Conservation (phyloP, 2,329 filamentous ascomycete species). For the Trichoderma lentiforme region DNA sequence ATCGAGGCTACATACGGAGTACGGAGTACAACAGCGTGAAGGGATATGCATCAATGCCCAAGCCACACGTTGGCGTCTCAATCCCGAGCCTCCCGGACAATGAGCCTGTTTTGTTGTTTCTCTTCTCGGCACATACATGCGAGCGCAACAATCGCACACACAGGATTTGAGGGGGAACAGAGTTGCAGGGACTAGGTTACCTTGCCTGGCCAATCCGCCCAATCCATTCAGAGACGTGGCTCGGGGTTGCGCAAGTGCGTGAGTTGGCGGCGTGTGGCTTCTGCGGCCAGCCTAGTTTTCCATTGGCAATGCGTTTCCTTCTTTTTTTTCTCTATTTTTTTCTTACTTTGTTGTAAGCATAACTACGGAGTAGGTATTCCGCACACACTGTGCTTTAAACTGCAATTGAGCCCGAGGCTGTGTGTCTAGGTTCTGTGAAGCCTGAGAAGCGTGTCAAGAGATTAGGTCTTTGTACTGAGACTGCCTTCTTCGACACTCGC, state of each 20-base stretch:
- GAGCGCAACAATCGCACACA: neutral
- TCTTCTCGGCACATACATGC: neutral
- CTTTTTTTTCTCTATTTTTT: neutral
- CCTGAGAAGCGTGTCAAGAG: neutral
- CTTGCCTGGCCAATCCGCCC: neutral
- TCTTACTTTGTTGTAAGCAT: neutral
- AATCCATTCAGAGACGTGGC: neutral
- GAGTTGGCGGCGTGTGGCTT: neutral
- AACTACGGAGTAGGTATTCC: neutral
- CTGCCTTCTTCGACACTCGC: neutral
- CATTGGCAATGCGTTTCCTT: neutral
- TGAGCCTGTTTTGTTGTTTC: neutral
- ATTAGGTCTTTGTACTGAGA: neutral
- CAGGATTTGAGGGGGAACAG: neutral
- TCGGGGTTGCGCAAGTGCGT: neutral
- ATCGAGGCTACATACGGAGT: neutral
- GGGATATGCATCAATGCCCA: neutral
- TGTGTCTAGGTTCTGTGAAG: neutral
- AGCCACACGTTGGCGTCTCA: neutral
- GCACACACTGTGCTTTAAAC: neutral
- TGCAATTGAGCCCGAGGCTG: neutral
- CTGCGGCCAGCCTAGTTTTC: neutral
- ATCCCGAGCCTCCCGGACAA: conserved; percentile 5
- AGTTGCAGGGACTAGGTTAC: neutral
- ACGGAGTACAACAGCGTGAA: neutral